phyloP scores from a whole-genome alignment of 1,284 basidiomycete genomes.

The Tilletia horrida region DNA sequence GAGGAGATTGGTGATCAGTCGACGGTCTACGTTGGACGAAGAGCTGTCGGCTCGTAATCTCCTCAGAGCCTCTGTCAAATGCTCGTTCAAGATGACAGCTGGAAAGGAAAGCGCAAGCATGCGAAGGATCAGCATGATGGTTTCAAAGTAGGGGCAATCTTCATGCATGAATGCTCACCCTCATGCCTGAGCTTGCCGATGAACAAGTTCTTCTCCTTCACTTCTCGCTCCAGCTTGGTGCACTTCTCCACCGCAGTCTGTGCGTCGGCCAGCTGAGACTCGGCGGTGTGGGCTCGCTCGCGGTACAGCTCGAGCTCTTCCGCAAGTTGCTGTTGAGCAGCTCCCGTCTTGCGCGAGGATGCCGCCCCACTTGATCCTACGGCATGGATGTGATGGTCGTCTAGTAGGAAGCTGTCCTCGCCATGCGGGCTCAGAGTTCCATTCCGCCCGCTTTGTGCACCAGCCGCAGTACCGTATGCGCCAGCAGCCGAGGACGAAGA shows the following conservation, averaged over 20 bases:
- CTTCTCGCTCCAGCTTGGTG: slow-evolving; percentile 74
- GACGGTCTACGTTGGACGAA: slow-evolving; percentile 81
- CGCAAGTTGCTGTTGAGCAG: slow-evolving; percentile 67
- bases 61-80: slow-evolving; percentile 93
- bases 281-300: slow-evolving; percentile 76
- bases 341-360: slow-evolving; percentile 57
- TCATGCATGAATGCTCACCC: slow-evolving; percentile 63
- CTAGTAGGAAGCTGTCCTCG: slow-evolving; percentile 57
- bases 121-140: not conserved
- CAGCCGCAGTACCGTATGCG: not conserved
- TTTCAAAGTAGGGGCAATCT: not conserved
- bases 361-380: slow-evolving; percentile 60
- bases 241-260: slow-evolving; percentile 67
- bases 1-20: slow-evolving; percentile 89
- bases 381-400: slow-evolving; percentile 65
- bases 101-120: not conserved
- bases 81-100: slow-evolving; percentile 75
- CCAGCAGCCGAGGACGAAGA: not conserved
- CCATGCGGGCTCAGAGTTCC: not conserved
- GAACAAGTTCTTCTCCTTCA: slow-evolving; percentile 88
- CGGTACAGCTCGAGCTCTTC: slow-evolving; percentile 79
- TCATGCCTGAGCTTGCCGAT: slow-evolving; percentile 92
- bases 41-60: slow-evolving; percentile 79
- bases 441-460: not conserved
- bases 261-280: slow-evolving; percentile 69